These are phyloP conservation scores for Citrus cavaleriei DNA, from an alignment of 345 rosid species.

Conservation along the genomic window DNA sequence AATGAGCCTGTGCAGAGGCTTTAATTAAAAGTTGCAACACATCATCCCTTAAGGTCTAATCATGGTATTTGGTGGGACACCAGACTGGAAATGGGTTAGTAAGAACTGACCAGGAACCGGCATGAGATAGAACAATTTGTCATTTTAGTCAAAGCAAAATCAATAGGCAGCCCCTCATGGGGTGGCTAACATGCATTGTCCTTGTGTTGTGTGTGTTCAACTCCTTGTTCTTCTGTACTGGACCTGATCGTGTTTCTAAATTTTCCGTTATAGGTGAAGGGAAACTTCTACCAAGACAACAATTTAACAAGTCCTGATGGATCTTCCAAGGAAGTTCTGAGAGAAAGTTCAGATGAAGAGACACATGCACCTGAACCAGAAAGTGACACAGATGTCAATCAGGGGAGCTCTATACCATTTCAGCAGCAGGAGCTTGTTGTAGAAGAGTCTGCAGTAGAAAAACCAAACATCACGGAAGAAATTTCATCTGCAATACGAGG, in stretches of 20 bases:
- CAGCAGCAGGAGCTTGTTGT: conserved; percentile 39
- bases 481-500: conserved; percentile 44
- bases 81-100: not conserved
- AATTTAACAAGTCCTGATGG: conserved; percentile 38
- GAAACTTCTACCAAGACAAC: conserved; percentile 38
- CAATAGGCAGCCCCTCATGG: not conserved
- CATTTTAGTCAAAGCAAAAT: not conserved
- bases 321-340: conserved; percentile 36
- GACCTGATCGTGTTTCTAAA: not conserved
- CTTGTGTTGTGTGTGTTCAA: not conserved
- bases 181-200: not conserved
- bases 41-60: not conserved
- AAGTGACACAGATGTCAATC: conserved; percentile 31
- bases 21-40: not conserved
- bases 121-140: not conserved
- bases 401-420: conserved; percentile 35
- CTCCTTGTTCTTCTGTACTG: not conserved
- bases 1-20: too few relatives aligned
- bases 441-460: conserved; percentile 42
- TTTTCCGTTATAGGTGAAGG: conserved; percentile 55
- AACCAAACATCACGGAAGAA: conserved; percentile 30
- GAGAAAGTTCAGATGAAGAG: conserved; percentile 61
- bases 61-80: not conserved
- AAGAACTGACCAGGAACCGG: not conserved
- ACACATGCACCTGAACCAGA: conserved; percentile 28